A percentile compares a stretch with the other conserved stretches of the same genome.
Evolutionary conservation across 164 flowering plant genomes (phyloP).

Genomic region (Protea cynaroides): DNA sequence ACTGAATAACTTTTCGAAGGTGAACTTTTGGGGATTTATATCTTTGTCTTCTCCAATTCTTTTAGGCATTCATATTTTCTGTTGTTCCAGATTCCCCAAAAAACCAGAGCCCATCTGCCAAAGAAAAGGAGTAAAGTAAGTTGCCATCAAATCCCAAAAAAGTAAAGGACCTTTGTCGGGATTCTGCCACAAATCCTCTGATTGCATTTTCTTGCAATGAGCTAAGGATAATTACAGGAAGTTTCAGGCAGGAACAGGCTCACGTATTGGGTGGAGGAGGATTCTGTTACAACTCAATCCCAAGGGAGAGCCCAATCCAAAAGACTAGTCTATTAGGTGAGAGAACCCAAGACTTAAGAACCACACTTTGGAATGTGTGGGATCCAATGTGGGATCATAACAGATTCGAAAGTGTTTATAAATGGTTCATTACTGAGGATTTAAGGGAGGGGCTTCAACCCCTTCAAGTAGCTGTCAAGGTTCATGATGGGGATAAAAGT

Average conservation of each 20-base stretch:
- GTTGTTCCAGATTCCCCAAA: constrained; percentile 43
- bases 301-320: too few species aligned
- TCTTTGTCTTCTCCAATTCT: neutral
- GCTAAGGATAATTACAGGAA: constrained; percentile 59
- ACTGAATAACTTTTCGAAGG: neutral
- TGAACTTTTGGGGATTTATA: neutral
- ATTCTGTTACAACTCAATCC: too few species aligned
- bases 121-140: constrained; percentile 27
- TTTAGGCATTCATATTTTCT: neutral
- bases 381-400: too few species aligned
- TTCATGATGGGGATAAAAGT: constrained; percentile 94
- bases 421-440: constrained; percentile 65
- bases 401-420: constrained; percentile 89
- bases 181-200: constrained; percentile 68
- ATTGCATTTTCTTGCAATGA: constrained; percentile 67
- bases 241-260: constrained; percentile 78
- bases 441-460: constrained; percentile 50
- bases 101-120: constrained; percentile 26
- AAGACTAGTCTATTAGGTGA: too few species aligned
- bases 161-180: too few species aligned
- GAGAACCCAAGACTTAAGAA: too few species aligned
- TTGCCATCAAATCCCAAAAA: constrained; percentile 91
- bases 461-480: constrained; percentile 86
- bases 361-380: too few species aligned
- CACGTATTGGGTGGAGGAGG: constrained; percentile 91